Conservation (phyloP, 2,329 filamentous ascomycete species). For the Ilyonectria sp. region DNA sequence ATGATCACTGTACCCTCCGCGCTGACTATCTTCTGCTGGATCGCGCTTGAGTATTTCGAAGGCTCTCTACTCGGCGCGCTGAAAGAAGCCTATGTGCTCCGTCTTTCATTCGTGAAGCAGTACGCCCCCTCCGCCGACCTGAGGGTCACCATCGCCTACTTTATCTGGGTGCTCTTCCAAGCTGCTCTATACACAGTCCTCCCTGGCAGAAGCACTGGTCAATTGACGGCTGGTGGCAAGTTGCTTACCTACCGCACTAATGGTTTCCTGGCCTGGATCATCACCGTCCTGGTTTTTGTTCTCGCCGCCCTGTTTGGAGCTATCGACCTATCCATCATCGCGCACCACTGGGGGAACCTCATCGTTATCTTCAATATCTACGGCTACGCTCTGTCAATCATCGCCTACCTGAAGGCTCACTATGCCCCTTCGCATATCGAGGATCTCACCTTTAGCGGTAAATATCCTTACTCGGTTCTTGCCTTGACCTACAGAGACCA, state of each 20-base stretch:
- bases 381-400: slow-evolving; percentile 45
- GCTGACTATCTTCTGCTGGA: too few species aligned
- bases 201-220: slow-evolving; percentile 46
- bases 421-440: slow-evolving; percentile 55
- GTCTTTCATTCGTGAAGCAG: too few species aligned
- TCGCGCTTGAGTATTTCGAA: too few species aligned
- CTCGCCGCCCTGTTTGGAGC: slow-evolving; percentile 46
- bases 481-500: rapidly evolving
- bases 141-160: too few species aligned
- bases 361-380: slow-evolving; percentile 56
- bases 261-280: slow-evolving; percentile 57
- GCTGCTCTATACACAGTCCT: too few species aligned
- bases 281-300: slow-evolving; percentile 54
- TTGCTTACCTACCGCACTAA: slow-evolving; percentile 61
- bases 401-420: slow-evolving; percentile 58
- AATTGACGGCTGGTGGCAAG: slow-evolving; percentile 60
- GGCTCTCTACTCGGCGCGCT: too few species aligned
- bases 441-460: slow-evolving; percentile 61
- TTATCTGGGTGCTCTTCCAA: too few species aligned
- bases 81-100: too few species aligned
- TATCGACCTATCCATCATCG: slow-evolving; percentile 57
- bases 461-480: slow-evolving; percentile 9
- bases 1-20: too few species aligned
- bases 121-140: too few species aligned
- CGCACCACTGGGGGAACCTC: slow-evolving; percentile 59